phyloP scores from a whole-genome alignment of 2,329 filamentous ascomycete species.

The Ophiostoma quercus region DNA sequence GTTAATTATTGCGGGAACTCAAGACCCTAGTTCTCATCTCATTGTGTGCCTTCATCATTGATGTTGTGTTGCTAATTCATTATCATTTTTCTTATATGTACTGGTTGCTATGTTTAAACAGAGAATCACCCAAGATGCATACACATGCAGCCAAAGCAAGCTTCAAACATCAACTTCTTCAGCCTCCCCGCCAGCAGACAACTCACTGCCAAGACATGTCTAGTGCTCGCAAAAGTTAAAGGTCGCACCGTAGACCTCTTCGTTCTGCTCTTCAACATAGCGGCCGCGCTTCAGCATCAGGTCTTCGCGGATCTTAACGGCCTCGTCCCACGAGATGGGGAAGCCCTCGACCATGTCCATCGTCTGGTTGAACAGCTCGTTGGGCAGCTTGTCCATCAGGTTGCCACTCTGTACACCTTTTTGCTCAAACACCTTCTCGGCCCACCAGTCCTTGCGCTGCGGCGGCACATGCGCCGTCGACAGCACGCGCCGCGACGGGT shows the following conservation, averaged over 20 bases:
- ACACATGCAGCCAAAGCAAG: background rate
- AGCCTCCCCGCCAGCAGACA: background rate
- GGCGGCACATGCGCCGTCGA: constrained; percentile 41
- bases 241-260: background rate
- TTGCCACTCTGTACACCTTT: background rate
- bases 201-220: background rate
- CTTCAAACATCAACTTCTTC: background rate
- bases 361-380: constrained; percentile 31
- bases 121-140: background rate
- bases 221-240: constrained; percentile 23
- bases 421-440: constrained; percentile 21
- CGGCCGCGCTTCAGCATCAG: constrained; percentile 29
- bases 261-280: constrained; percentile 13
- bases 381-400: constrained; percentile 22
- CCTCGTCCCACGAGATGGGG: constrained; percentile 31
- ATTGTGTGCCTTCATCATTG: background rate
- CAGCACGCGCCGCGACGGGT: constrained; percentile 48
- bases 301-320: constrained; percentile 25
- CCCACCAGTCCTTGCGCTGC: constrained; percentile 37
- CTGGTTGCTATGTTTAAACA: background rate
- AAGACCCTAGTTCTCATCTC: no score
- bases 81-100: background rate
- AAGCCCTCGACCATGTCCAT: constrained; percentile 29
- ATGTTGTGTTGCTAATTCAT: background rate
- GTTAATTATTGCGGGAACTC: no score